These are phyloP conservation scores for Phytophthora pisi DNA, from an alignment of 352 stramenopile species.

Conservation along the genomic window DNA sequence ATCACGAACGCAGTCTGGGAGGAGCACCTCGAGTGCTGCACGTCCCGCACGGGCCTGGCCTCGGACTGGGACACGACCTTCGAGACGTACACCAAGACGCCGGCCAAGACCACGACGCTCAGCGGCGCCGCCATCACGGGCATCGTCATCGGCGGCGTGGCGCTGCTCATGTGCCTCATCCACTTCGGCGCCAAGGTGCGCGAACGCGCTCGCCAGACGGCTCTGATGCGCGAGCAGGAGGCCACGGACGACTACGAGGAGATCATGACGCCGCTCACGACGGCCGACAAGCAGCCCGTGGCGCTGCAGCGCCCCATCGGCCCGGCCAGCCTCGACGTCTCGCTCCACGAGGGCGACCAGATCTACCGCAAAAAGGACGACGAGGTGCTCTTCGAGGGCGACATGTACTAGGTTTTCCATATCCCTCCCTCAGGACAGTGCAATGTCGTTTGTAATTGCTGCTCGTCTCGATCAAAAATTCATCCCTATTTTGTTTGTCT, in stretches of 20 bases:
- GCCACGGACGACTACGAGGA: constrained; percentile 90
- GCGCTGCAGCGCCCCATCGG: constrained; percentile 71
- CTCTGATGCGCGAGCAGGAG: constrained; percentile 88
- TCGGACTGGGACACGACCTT: constrained; percentile 79
- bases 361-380: constrained; percentile 88
- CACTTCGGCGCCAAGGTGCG: constrained; percentile 87
- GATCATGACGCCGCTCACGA: constrained; percentile 90
- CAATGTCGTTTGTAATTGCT: constrained; percentile 29
- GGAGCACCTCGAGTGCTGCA: constrained; percentile 86
- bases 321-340: constrained; percentile 73
- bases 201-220: constrained; percentile 80
- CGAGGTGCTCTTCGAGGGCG: constrained; percentile 88
- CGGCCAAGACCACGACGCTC: constrained; percentile 56
- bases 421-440: constrained; percentile 18
- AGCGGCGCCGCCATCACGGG: constrained; percentile 72
- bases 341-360: constrained; percentile 86
- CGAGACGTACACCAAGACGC: constrained; percentile 67
- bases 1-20: constrained; percentile 89
- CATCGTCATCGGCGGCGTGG: constrained; percentile 87
- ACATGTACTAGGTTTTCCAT: constrained; percentile 81
- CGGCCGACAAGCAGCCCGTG: constrained; percentile 64
- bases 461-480: constrained; percentile 30
- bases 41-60: constrained; percentile 45
- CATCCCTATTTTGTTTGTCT: constrained; percentile 40
- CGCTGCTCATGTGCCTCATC: constrained; percentile 78